phyloP scores from a whole-genome alignment of 306 rosid species.

The Carpinus viminea region DNA sequence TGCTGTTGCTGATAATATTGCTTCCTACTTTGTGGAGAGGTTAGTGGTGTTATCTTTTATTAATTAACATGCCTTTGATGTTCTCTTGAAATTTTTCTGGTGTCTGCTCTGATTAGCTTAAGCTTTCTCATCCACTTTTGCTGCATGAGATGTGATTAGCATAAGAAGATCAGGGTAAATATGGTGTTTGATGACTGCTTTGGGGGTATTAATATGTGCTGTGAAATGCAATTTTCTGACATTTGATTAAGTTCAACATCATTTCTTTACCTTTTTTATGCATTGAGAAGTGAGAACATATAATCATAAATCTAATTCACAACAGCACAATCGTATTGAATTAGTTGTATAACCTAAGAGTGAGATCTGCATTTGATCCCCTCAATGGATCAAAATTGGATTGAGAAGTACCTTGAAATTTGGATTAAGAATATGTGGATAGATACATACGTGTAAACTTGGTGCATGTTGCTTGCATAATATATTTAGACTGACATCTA shows the following conservation, averaged over 20 bases:
- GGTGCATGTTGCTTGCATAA: not conserved
- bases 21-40: constrained; percentile 82
- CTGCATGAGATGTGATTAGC: not conserved
- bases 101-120: not conserved
- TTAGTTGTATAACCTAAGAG: constrained; percentile 8
- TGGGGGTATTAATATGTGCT: not conserved
- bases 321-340: not conserved
- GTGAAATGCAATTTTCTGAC: not conserved
- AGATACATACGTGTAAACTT: not conserved
- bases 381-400: not conserved
- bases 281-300: constrained; percentile 8
- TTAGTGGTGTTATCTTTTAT: constrained; percentile 22
- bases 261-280: constrained; percentile 13
- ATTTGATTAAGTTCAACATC: not conserved
- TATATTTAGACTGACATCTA: not conserved
- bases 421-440: not conserved
- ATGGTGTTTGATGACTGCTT: not conserved
- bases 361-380: constrained; percentile 10
- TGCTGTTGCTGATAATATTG: constrained; percentile 77
- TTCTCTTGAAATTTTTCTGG: not conserved
- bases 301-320: constrained; percentile 1
- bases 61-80: not conserved
- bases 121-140: not conserved
- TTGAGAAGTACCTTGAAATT: not conserved
- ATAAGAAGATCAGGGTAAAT: not conserved